Evolutionary conservation across 352 stramenopile species (phyloP).

Genomic region (Phytophthora colocasiae): DNA sequence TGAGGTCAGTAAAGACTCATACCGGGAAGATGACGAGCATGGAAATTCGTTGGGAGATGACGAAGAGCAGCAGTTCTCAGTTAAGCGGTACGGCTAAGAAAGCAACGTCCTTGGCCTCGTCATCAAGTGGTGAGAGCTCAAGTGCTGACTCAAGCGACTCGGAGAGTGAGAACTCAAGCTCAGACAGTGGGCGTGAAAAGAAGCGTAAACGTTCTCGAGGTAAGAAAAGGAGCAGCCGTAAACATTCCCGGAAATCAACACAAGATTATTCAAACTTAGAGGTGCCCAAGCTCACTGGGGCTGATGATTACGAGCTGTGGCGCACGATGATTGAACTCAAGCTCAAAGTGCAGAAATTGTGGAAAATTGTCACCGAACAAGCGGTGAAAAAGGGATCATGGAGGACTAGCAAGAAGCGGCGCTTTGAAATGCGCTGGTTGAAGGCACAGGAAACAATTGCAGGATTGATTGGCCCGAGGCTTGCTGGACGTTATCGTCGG

Average conservation of each 20-base stretch:
- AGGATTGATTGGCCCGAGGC: background rate
- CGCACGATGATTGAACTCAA: conserved; percentile 4
- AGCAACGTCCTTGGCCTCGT: too few relatives aligned
- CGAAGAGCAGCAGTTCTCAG: too few relatives aligned
- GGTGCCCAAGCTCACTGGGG: conserved; percentile 1
- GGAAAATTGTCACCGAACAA: background rate
- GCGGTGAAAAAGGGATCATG: background rate
- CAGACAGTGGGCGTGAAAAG: background rate
- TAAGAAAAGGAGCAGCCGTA: background rate
- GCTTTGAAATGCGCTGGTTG: background rate
- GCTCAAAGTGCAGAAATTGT: background rate
- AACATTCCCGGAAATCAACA: background rate
- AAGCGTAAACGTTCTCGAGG: background rate
- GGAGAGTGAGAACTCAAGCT: too few relatives aligned
- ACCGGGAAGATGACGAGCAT: background rate
- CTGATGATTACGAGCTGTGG: conserved; percentile 5
- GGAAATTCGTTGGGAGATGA: background rate
- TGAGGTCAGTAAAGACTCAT: too few relatives aligned
- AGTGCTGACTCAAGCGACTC: too few relatives aligned
- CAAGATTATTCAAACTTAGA: background rate
- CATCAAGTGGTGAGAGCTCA: too few relatives aligned
- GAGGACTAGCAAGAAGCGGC: background rate
- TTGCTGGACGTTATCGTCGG: background rate
- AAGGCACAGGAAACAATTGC: conserved; percentile 11
- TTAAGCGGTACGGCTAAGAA: too few relatives aligned